A percentile compares a stretch with the other conserved stretches of the same genome.
These are phyloP conservation scores for Solidago caesia DNA, from an alignment of 129 eudicot species.

Conservation along the genomic window DNA sequence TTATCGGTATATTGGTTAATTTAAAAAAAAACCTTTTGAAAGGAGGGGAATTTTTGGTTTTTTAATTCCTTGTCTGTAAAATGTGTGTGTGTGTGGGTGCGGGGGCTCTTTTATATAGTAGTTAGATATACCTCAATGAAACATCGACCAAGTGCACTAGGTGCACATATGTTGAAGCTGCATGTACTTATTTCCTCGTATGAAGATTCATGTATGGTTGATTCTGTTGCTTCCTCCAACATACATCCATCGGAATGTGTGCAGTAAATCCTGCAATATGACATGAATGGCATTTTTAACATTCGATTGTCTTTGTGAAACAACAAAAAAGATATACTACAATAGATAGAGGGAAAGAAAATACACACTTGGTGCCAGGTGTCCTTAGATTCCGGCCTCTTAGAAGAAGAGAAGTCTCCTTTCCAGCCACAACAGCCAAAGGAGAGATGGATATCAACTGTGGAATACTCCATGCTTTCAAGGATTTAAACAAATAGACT, in stretches of 20 bases:
- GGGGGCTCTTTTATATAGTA: no score
- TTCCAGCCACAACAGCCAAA: conserved; percentile 86
- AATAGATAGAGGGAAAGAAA: neutral
- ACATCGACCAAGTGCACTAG: conserved; percentile 67
- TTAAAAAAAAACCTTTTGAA: no score
- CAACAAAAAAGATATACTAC: neutral
- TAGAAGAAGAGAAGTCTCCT: conserved; percentile 61
- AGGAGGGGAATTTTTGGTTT: no score
- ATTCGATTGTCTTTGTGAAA: neutral
- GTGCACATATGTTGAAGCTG: conserved; percentile 47
- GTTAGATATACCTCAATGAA: conserved; percentile 68
- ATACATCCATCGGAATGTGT: conserved; percentile 52
- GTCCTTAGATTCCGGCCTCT: conserved; percentile 66
- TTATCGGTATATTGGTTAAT: no score
- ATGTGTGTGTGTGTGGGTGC: no score
- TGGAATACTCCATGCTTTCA: conserved; percentile 66
- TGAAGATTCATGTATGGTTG: conserved; percentile 35
- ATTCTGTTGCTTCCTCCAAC: conserved; percentile 38
- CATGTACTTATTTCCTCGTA: conserved; percentile 59
- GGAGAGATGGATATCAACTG: conserved; percentile 73
- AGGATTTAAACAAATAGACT: conserved; percentile 54
- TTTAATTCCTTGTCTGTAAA: no score
- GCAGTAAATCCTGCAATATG: conserved; percentile 63
- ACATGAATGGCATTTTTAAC: neutral
- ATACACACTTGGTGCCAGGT: conserved; percentile 79